Percentiles rank a stretch among this genome's conserved stretches.
Conservation (phyloP, 176 grass and related monocot genomes). For the Leersia perrieri region DNA sequence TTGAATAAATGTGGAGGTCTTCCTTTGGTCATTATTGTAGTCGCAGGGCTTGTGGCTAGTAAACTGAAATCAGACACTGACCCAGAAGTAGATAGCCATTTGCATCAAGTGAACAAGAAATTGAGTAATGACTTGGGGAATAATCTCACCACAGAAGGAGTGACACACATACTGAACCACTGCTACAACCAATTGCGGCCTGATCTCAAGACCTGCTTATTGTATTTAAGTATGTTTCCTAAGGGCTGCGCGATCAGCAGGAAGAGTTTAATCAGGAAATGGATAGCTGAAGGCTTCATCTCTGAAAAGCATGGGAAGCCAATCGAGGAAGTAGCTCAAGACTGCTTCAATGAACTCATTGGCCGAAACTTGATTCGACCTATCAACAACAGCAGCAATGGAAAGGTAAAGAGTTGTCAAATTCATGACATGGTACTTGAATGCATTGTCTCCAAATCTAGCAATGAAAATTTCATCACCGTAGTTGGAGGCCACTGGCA, state of each 20-base stretch:
- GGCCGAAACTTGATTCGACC: conserved; percentile 11
- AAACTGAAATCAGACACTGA: neutral
- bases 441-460: conserved; percentile 28
- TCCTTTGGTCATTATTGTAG: neutral
- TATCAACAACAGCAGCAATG: neutral
- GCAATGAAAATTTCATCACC: conserved; percentile 23
- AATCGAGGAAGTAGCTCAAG: neutral
- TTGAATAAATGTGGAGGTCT: conserved; percentile 1
- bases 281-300: conserved; percentile 31
- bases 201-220: neutral
- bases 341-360: conserved; percentile 27
- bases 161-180: neutral
- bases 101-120: neutral
- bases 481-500: conserved; percentile 27
- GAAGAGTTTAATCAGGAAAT: conserved; percentile 19
- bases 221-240: conserved; percentile 17
- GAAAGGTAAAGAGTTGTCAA: conserved; percentile 31
- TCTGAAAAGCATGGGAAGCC: conserved; percentile 8
- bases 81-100: neutral
- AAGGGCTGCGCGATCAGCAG: neutral
- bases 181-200: neutral
- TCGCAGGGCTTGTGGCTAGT: conserved; percentile 3
- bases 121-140: neutral
- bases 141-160: neutral
- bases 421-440: conserved; percentile 43